phyloP scores from a whole-genome alignment of 495 filamentous ascomycete species.

The Aspergillus baeticus region DNA sequence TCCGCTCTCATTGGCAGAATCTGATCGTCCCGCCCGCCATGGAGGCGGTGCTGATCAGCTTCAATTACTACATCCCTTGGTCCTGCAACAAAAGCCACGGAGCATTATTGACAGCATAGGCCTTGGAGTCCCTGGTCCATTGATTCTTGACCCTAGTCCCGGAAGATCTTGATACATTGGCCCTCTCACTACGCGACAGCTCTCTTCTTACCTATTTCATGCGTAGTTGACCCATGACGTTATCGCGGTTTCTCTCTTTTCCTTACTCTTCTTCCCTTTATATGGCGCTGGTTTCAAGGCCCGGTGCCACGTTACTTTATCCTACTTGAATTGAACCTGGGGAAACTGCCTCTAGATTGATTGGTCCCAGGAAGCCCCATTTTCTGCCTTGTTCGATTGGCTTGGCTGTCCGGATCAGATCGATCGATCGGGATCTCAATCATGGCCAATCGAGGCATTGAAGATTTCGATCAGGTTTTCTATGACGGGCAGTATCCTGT shows the following conservation, averaged over 20 bases:
- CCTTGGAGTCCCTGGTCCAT: background rate
- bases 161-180: background rate
- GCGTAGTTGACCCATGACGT: conserved; percentile 8
- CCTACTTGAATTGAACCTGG: background rate
- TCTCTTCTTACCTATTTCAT: background rate
- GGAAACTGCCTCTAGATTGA: background rate
- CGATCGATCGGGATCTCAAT: conserved; percentile 16
- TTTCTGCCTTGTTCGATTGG: conserved; percentile 17
- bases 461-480: conserved; percentile 19
- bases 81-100: background rate
- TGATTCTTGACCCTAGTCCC: background rate
- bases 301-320: background rate
- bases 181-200: background rate
- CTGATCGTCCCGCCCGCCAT: conserved; percentile 3
- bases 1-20: conserved; percentile 9
- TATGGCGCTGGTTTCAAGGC: background rate
- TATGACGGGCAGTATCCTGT: conserved; percentile 17
- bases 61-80: background rate
- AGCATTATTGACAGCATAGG: background rate
- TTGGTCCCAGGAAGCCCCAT: background rate
- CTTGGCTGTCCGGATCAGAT: conserved; percentile 8
- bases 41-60: conserved; percentile 7
- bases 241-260: background rate
- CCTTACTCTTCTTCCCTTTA: conserved; percentile 1
- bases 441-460: conserved; percentile 15